Base-by-base conservation (phyloP, 768 basidiomycete genomes). In the Rhizopogon rudus region DNA sequence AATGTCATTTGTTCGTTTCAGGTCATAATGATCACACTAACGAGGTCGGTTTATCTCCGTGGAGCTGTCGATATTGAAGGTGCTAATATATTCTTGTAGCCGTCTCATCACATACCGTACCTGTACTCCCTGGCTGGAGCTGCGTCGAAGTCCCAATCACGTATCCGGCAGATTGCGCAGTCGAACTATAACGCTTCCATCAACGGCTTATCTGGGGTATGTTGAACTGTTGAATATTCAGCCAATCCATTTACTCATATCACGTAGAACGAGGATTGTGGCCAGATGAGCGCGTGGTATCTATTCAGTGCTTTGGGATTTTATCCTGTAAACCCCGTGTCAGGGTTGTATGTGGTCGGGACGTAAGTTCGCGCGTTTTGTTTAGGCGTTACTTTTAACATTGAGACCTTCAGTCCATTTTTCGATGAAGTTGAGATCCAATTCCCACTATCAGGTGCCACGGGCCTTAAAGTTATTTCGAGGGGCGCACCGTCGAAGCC, bases 231-330 rank as follows among this genome's bases (percentile, higher is more conserved):
- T 16, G 35, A 37, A 37, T 14, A 16, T 49, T 49, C 33, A 10
- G 20, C 1, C 20, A 37, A 35, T 37, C 20, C 33, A 16, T 37
- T 49, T 22, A 16, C 14, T 33, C 7, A 8, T 22, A 37, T 53
- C 16, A 12, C 16, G 1, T 57, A 91, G 86, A 93, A 93, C 61
- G 91, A 93, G 66, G 91, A 93, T 64, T 92, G 90, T 59, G 90
- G 91, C 1, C 91, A 93, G 66, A 93, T 93, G 91, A 89, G 87
- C 61, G 87, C 90, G 0, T 93, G 91, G 91, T 92, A 86, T 61
- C 77, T 92, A 13, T 92, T 91, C 71, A 86, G 82, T 49, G 82
- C 88, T 0, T 76, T 93, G 68, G 90, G 91, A 1, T 88, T 93
- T 67, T 93, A 93, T 61, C 89, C 88, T 39, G 88, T 92, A 40